These are phyloP conservation scores for Physcomitrium patens DNA, from an alignment of 225 moss, liverwort and hornwort genomes.

Conservation along the genomic window DNA sequence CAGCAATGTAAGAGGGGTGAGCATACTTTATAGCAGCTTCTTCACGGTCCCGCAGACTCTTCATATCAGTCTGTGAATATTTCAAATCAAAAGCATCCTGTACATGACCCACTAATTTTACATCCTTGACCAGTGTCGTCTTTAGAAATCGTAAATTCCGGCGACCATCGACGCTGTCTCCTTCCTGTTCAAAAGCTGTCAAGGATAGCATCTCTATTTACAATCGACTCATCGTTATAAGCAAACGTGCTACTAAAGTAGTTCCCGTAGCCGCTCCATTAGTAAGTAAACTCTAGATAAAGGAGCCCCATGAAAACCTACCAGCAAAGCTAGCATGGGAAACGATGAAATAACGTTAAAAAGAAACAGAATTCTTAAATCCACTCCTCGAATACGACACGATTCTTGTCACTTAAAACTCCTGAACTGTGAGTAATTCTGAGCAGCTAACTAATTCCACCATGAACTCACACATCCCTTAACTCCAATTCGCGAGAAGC, in stretches of 20 bases:
- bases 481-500: slow-evolving; percentile 33
- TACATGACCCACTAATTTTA: slow-evolving; percentile 75
- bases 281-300: not conserved
- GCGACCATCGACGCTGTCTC: slow-evolving; percentile 78
- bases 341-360: slow-evolving; percentile 8
- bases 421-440: not conserved
- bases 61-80: slow-evolving; percentile 71
- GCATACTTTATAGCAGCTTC: slow-evolving; percentile 88
- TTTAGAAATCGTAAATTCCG: slow-evolving; percentile 95
- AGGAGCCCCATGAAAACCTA: not conserved
- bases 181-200: slow-evolving; percentile 89
- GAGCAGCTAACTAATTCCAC: slow-evolving; percentile 21
- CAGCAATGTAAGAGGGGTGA: slow-evolving; percentile 8
- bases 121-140: slow-evolving; percentile 86
- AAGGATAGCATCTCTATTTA: slow-evolving; percentile 57
- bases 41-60: slow-evolving; percentile 81
- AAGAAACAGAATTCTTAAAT: not conserved
- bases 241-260: not conserved
- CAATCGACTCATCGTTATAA: slow-evolving; percentile 1
- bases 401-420: not conserved
- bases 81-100: slow-evolving; percentile 85
- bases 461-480: slow-evolving; percentile 33
- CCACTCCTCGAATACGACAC: not conserved
- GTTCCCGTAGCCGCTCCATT: not conserved
- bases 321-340: slow-evolving; percentile 9